These are phyloP conservation scores for Rhodosporidiobolus sp. DNA, from an alignment of 768 basidiomycete genomes.

Conservation along the genomic window DNA sequence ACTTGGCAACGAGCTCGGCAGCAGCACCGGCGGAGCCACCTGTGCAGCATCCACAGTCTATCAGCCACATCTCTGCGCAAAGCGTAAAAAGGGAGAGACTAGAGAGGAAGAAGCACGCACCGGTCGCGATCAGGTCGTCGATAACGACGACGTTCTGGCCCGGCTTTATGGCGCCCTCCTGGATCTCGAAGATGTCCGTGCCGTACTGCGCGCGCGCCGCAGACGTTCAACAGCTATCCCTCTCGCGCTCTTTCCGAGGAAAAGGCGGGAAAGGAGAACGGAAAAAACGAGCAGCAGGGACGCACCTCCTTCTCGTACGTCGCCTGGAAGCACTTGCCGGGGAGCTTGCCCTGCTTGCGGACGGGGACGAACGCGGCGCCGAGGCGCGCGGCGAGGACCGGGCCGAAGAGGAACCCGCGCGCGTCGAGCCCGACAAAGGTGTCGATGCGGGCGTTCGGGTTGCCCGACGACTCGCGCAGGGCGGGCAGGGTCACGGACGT, in stretches of 20 bases:
- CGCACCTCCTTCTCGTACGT: constrained; percentile 74
- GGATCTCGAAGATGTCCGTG: constrained; percentile 95
- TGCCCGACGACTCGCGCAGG: constrained; percentile 31
- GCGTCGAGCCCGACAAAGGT: constrained; percentile 85
- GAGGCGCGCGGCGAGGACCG: constrained; percentile 81
- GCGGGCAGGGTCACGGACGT: constrained; percentile 67
- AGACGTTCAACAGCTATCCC: not conserved
- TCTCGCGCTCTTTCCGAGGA: not conserved
- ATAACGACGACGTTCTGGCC: constrained; percentile 82
- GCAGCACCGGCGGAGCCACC: constrained; percentile 93
- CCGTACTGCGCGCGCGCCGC: constrained; percentile 12
- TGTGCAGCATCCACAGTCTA: constrained; percentile 44
- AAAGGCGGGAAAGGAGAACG: not conserved
- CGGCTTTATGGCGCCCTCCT: constrained; percentile 72
- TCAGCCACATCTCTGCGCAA: constrained; percentile 21
- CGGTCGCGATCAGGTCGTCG: constrained; percentile 95
- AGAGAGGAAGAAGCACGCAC: constrained; percentile 56
- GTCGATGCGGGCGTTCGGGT: constrained; percentile 53
- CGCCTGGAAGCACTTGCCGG: constrained; percentile 71
- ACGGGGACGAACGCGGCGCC: constrained; percentile 95
- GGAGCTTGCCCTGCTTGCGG: constrained; percentile 90
- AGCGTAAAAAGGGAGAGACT: not conserved
- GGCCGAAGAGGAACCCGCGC: constrained; percentile 90
- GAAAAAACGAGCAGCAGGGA: not conserved
- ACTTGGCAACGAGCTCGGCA: constrained; percentile 76